Conservation (phyloP, 2,329 filamentous ascomycete genomes). For the Chalara sp. region DNA sequence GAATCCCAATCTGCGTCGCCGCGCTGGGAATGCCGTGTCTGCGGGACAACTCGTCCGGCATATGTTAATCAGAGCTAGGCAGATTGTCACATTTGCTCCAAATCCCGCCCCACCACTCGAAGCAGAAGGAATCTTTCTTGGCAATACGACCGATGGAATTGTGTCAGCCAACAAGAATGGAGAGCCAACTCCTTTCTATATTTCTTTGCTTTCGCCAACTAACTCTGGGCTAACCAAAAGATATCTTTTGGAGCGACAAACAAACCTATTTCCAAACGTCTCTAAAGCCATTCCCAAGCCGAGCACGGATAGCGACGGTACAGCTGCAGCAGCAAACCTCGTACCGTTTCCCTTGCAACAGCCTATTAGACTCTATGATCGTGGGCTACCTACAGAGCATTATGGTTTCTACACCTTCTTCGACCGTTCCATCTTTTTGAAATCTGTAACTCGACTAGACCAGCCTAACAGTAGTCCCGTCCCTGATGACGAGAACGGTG, state of each 20-base stretch:
- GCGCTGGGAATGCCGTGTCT: slow-evolving; percentile 25
- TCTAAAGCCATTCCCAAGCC: slow-evolving; percentile 57
- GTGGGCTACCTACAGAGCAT: slow-evolving; percentile 73
- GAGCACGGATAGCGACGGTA: slow-evolving; percentile 58
- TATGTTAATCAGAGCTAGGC: slow-evolving; percentile 23
- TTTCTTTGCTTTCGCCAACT: slow-evolving; percentile 57
- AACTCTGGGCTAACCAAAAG: slow-evolving; percentile 24
- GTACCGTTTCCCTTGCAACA: slow-evolving; percentile 67
- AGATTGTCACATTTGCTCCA: slow-evolving; percentile 34
- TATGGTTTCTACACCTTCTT: slow-evolving; percentile 95
- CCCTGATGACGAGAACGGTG: slow-evolving; percentile 47
- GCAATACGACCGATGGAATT: slow-evolving; percentile 76
- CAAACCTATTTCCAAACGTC: slow-evolving; percentile 32
- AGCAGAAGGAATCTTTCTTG: slow-evolving; percentile 72
- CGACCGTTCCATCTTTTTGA: slow-evolving; percentile 78
- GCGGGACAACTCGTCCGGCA: slow-evolving; percentile 25
- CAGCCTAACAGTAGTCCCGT: slow-evolving; percentile 32
- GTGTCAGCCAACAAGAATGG: slow-evolving; percentile 63
- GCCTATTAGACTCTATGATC: slow-evolving; percentile 78
- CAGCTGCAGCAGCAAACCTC: slow-evolving; percentile 63
- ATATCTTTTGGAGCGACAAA: slow-evolving; percentile 10
- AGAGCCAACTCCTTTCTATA: slow-evolving; percentile 83
- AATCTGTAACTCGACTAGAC: slow-evolving; percentile 45
- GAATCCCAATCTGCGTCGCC: slow-evolving; percentile 17
- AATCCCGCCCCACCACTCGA: slow-evolving; percentile 38